A percentile compares a stretch with the other conserved stretches of the same genome.
Conservation (phyloP, 2,329 filamentous ascomycete genomes). For the Chaetomiaceae sp. region DNA sequence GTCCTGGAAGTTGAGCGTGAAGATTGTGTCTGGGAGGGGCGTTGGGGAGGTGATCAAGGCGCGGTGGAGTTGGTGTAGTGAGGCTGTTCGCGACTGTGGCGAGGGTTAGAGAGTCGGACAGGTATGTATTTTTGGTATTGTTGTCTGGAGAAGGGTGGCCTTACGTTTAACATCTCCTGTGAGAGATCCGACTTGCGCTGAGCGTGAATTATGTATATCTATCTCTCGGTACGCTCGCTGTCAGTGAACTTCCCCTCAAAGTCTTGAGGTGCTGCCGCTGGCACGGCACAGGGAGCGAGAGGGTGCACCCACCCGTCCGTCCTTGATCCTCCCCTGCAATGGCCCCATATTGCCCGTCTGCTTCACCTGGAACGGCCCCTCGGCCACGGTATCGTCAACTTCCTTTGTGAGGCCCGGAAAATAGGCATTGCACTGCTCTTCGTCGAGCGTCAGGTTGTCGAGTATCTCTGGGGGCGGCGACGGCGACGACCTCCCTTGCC, state of each 20-base stretch:
- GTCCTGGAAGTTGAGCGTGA: slow-evolving; percentile 51
- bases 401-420: slow-evolving; percentile 47
- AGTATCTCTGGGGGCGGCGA: slow-evolving; percentile 24
- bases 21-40: slow-evolving; percentile 46
- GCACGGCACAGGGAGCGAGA: not conserved
- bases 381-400: slow-evolving; percentile 41
- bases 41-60: slow-evolving; percentile 48
- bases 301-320: slow-evolving; percentile 35
- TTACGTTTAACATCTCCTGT: slow-evolving; percentile 37
- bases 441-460: slow-evolving; percentile 38
- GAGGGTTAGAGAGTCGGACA: not conserved
- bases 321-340: slow-evolving; percentile 39
- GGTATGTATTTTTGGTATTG: too few species aligned
- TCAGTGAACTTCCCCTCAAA: too few species aligned
- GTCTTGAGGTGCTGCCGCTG: too few species aligned
- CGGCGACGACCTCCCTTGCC: not conserved
- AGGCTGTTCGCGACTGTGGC: slow-evolving; percentile 43
- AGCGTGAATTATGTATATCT: slow-evolving; percentile 44
- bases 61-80: slow-evolving; percentile 50
- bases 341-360: slow-evolving; percentile 38
- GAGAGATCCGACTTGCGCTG: slow-evolving; percentile 40
- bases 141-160: too few species aligned
- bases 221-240: too few species aligned
- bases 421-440: slow-evolving; percentile 38
- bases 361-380: slow-evolving; percentile 42